Evolutionary conservation across 2,329 filamentous ascomycete species (phyloP).

Genomic region (Apiospora phragmitis): DNA sequence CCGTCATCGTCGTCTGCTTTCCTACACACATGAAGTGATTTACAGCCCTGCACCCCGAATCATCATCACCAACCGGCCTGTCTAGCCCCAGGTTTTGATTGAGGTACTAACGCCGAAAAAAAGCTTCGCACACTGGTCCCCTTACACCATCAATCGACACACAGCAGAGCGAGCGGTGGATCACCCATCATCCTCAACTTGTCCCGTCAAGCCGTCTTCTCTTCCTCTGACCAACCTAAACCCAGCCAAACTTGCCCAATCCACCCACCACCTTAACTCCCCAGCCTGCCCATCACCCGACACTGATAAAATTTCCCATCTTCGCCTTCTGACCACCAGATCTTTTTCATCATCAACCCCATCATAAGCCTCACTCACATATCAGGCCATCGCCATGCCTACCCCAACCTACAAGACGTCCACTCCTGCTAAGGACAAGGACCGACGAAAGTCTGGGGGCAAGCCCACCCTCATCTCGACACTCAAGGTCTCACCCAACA

Average conservation of each 20-base stretch:
- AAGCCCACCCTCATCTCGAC: slow-evolving; percentile 46
- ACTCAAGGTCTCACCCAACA: slow-evolving; percentile 51
- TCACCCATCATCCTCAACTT: slow-evolving; percentile 10
- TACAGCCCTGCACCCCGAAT: slow-evolving; percentile 7
- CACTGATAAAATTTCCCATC: slow-evolving; percentile 10
- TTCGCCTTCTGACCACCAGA: not conserved
- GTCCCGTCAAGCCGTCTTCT: not conserved
- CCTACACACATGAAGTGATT: slow-evolving; percentile 8
- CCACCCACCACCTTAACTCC: slow-evolving; percentile 10
- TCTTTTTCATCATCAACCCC: slow-evolving; percentile 1
- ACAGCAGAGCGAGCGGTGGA: slow-evolving; percentile 9
- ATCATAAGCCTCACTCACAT: slow-evolving; percentile 14
- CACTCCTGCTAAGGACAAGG: slow-evolving; percentile 42
- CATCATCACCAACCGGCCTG: slow-evolving; percentile 1
- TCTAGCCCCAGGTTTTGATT: not conserved
- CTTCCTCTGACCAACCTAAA: slow-evolving; percentile 6
- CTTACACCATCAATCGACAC: slow-evolving; percentile 7
- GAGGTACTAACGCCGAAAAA: slow-evolving; percentile 12
- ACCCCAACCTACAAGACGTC: slow-evolving; percentile 34
- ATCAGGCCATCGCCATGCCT: slow-evolving; percentile 32
- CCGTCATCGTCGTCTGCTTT: slow-evolving; percentile 17
- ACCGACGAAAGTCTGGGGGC: slow-evolving; percentile 44
- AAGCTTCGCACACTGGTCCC: slow-evolving; percentile 14
- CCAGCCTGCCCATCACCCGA: slow-evolving; percentile 13
- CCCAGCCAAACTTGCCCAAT: slow-evolving; percentile 15